Evolutionary conservation across 2,329 filamentous ascomycete species (phyloP).

Genomic region (Fusarium tjaetaba): DNA sequence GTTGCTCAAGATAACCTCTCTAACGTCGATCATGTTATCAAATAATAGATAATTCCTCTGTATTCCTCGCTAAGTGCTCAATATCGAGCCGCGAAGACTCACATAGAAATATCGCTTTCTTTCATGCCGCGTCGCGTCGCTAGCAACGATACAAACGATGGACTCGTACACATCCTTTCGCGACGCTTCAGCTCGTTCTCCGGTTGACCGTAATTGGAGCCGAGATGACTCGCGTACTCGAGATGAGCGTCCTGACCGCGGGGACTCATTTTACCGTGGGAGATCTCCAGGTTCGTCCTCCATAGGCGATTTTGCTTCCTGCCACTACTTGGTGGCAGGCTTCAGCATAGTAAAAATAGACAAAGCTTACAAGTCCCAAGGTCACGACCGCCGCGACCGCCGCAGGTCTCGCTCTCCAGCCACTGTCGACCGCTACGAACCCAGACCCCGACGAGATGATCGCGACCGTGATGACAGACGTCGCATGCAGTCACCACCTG

Average conservation of each 20-base stretch:
- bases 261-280: constrained; percentile 71
- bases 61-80: constrained; percentile 40
- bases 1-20: constrained; percentile 59
- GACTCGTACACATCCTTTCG: constrained; percentile 65
- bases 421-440: constrained; percentile 80
- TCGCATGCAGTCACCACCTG: constrained; percentile 68
- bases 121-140: constrained; percentile 31
- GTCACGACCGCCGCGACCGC: constrained; percentile 67
- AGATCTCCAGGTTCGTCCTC: constrained; percentile 74
- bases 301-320: neutral
- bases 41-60: constrained; percentile 56
- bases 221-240: constrained; percentile 64
- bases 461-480: constrained; percentile 70
- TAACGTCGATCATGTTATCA: constrained; percentile 65
- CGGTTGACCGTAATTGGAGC: constrained; percentile 62
- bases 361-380: constrained; percentile 48
- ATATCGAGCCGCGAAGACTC: neutral
- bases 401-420: constrained; percentile 76
- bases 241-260: constrained; percentile 57
- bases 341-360: neutral
- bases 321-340: neutral
- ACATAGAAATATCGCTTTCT: constrained; percentile 10
- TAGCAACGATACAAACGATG: constrained; percentile 51
- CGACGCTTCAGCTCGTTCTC: constrained; percentile 62
- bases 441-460: constrained; percentile 75